Evolutionary conservation across 352 stramenopile genomes (phyloP).

Genomic region (Pythium guiyangense): DNA sequence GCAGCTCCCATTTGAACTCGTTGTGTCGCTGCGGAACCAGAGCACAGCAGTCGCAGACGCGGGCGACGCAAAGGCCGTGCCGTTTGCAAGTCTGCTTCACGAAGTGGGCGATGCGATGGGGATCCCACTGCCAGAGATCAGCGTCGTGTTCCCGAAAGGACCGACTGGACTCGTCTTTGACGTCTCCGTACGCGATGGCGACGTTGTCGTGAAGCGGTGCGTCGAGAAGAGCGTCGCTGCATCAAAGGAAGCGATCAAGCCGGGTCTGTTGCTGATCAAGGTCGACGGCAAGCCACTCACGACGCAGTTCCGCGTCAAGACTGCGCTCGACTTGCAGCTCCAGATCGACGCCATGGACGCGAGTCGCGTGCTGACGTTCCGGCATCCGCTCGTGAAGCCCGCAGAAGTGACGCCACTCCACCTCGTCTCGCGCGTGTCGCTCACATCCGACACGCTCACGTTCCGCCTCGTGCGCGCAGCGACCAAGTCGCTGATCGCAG

Average conservation of each 20-base stretch:
- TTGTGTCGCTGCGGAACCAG: conserved; percentile 78
- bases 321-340: conserved; percentile 45
- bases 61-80: conserved; percentile 23
- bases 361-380: conserved; percentile 71
- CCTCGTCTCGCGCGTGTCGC: conserved; percentile 40
- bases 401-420: conserved; percentile 51
- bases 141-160: conserved; percentile 56
- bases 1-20: conserved; percentile 64
- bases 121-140: conserved; percentile 82
- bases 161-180: conserved; percentile 63
- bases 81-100: conserved; percentile 50
- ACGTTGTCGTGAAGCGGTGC: conserved; percentile 40
- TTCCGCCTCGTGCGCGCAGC: conserved; percentile 71
- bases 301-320: conserved; percentile 45
- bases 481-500: conserved; percentile 54
- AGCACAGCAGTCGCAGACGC: conserved; percentile 37
- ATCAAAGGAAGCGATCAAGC: conserved; percentile 58
- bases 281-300: conserved; percentile 59
- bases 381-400: conserved; percentile 54
- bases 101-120: conserved; percentile 69
- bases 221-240: conserved; percentile 50
- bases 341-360: conserved; percentile 47
- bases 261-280: conserved; percentile 67
- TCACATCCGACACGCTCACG: conserved; percentile 51
- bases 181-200: conserved; percentile 22